Conservation (phyloP, 768 basidiomycete species). For the Nidula microcarpa region DNA sequence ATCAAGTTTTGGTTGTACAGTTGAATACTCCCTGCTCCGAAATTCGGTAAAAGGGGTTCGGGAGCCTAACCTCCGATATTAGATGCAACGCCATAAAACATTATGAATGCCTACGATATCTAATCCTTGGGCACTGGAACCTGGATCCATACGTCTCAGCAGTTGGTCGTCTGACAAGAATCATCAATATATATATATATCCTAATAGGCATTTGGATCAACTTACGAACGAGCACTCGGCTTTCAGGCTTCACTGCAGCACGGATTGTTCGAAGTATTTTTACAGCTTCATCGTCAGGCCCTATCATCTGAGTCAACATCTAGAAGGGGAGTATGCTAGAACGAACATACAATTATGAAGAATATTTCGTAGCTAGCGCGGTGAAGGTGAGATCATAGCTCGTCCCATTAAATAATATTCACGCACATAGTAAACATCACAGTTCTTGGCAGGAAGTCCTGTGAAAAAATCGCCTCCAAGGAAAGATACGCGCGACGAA, state of each 20-base stretch:
- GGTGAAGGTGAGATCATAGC: not conserved
- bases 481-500: no score
- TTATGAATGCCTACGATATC: no score
- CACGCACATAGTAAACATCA: conserved; percentile 40
- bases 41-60: conserved; percentile 44
- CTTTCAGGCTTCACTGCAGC: conserved; percentile 26
- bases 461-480: conserved; percentile 29
- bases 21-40: conserved; percentile 34
- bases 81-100: conserved; percentile 4
- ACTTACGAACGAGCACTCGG: conserved; percentile 28
- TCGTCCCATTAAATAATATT: not conserved
- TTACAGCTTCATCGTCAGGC: conserved; percentile 23
- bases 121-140: not conserved
- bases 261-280: conserved; percentile 23
- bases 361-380: conserved; percentile 15
- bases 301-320: conserved; percentile 22
- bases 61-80: conserved; percentile 24
- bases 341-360: conserved; percentile 11
- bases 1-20: conserved; percentile 41
- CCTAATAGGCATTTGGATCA: conserved; percentile 1
- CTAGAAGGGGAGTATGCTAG: conserved; percentile 6
- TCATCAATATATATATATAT: not conserved
- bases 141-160: conserved; percentile 19
- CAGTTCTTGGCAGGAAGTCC: conserved; percentile 29
- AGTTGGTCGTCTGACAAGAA: conserved; percentile 28